Evolutionary conservation across 176 grass and related monocot species (phyloP).

Genomic region (Melocanna baccifera): DNA sequence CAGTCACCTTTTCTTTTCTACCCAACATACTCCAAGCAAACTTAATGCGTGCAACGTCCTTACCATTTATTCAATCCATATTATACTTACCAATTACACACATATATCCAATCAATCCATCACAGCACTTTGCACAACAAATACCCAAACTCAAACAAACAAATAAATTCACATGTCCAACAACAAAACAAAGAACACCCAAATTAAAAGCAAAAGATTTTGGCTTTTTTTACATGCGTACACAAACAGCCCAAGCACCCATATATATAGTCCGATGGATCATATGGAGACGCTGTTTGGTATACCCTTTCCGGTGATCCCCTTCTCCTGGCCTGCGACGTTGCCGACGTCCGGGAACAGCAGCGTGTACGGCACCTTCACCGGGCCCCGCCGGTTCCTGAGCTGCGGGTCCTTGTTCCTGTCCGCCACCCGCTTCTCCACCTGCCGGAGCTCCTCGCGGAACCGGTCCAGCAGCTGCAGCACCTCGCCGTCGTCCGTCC

Average conservation of each 20-base stretch:
- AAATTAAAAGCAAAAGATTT: background rate
- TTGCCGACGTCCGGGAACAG: conserved; percentile 67
- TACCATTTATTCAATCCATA: background rate
- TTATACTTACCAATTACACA: background rate
- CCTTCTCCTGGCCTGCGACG: conserved; percentile 49
- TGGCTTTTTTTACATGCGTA: background rate
- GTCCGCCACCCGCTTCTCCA: conserved; percentile 62
- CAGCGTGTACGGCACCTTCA: conserved; percentile 77
- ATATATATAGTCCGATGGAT: background rate
- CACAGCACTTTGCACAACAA: background rate
- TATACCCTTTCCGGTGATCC: conserved; percentile 88
- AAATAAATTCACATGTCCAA: background rate
- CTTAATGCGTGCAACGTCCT: too few species aligned
- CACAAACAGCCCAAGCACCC: background rate
- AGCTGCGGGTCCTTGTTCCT: conserved; percentile 56
- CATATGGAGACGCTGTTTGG: conserved; percentile 92
- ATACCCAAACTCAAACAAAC: background rate
- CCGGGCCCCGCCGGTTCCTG: conserved; percentile 56
- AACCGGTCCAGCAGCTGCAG: conserved; percentile 65
- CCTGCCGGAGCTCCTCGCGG: conserved; percentile 41
- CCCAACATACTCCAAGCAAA: too few species aligned
- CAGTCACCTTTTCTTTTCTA: too few species aligned
- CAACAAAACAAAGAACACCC: background rate
- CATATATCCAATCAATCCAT: background rate
- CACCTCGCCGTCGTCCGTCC: conserved; percentile 76